Conservation (phyloP, 1,139 yeast species). For the Starmera stellimalicola region DNA sequence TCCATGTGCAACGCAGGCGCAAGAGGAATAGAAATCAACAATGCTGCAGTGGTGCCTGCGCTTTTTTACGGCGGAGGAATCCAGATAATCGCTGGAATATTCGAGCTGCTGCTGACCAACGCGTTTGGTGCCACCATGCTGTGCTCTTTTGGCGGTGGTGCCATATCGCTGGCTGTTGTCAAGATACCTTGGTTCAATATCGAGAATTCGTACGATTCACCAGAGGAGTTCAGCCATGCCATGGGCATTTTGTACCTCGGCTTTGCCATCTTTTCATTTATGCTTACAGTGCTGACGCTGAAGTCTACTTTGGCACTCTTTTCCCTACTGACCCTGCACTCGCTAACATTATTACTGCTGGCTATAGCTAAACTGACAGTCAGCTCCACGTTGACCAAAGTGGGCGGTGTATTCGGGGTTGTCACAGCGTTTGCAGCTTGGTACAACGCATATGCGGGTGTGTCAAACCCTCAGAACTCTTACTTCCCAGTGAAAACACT, state of each 20-base stretch:
- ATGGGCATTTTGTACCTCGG: slow-evolving; percentile 68
- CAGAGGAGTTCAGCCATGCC: slow-evolving; percentile 39
- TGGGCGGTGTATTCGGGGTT: slow-evolving; percentile 79
- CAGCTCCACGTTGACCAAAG: slow-evolving; percentile 33
- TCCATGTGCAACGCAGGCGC: slow-evolving; percentile 57
- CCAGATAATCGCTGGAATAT: slow-evolving; percentile 65
- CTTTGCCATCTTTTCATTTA: slow-evolving; percentile 74
- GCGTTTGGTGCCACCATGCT: slow-evolving; percentile 89
- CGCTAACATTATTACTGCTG: slow-evolving; percentile 51
- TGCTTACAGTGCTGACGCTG: slow-evolving; percentile 56
- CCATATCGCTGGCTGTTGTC: slow-evolving; percentile 75
- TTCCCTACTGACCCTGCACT: slow-evolving; percentile 51
- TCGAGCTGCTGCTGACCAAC: slow-evolving; percentile 68
- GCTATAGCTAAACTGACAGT: slow-evolving; percentile 38
- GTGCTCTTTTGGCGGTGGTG: slow-evolving; percentile 78
- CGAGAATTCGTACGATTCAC: slow-evolving; percentile 40
- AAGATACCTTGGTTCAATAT: slow-evolving; percentile 70
- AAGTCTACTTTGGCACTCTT: slow-evolving; percentile 78
- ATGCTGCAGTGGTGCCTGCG: slow-evolving; percentile 51
- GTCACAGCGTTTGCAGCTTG: slow-evolving; percentile 73
- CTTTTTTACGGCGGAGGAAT: slow-evolving; percentile 67
- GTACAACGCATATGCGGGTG: slow-evolving; percentile 91
- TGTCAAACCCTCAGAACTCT: slow-evolving; percentile 63
- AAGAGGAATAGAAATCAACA: slow-evolving; percentile 38
- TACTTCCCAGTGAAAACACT: slow-evolving; percentile 43